These are phyloP conservation scores for Calendula officinalis DNA, from an alignment of 129 eudicot genomes.

Conservation along the genomic window DNA sequence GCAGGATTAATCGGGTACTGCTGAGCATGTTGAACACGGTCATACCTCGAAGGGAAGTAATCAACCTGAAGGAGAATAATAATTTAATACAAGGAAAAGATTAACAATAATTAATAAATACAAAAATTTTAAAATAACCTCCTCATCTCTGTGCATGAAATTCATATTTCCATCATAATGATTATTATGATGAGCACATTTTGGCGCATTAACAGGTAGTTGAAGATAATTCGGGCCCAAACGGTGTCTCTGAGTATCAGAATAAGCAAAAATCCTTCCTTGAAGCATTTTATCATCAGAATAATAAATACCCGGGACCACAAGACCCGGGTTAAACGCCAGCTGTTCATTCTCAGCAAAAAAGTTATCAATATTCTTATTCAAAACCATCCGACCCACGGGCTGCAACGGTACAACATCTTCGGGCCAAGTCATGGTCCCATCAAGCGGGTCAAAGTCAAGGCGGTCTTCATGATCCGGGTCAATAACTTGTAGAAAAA, in stretches of 20 bases:
- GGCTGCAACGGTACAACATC: constrained; percentile 75
- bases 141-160: constrained; percentile 78
- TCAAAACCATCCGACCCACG: constrained; percentile 76
- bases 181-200: constrained; percentile 71
- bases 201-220: constrained; percentile 85
- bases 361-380: constrained; percentile 77
- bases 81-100: background rate
- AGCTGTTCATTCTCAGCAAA: constrained; percentile 75
- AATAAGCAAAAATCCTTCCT: constrained; percentile 62
- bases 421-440: constrained; percentile 80
- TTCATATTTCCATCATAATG: constrained; percentile 82
- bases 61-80: constrained; percentile 45
- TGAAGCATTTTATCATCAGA: constrained; percentile 84
- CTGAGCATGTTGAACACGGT: constrained; percentile 68
- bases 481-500: constrained; percentile 62
- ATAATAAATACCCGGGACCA: constrained; percentile 74
- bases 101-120: background rate
- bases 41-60: constrained; percentile 77
- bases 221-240: constrained; percentile 75
- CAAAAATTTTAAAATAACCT: constrained; percentile 30
- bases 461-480: constrained; percentile 72
- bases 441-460: constrained; percentile 81
- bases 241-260: constrained; percentile 85
- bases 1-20: constrained; percentile 58
- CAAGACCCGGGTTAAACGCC: constrained; percentile 66